phyloP scores from a whole-genome alignment of 331 rosid genomes.

The Dryas integrifolia region DNA sequence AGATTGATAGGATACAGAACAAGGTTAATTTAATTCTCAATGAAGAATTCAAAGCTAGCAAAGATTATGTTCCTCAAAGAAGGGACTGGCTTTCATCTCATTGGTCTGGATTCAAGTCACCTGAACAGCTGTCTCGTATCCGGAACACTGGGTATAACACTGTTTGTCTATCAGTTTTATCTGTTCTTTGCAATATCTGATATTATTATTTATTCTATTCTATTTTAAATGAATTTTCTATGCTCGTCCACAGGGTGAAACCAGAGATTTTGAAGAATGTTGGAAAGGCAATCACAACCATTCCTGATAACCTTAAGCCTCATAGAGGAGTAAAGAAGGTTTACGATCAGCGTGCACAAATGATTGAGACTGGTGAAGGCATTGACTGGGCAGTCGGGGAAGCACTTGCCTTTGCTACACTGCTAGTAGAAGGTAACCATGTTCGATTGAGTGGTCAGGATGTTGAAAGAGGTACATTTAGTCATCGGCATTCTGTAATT shows the following conservation, averaged over 20 bases:
- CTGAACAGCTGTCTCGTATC: slow-evolving; percentile 90
- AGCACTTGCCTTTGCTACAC: slow-evolving; percentile 93
- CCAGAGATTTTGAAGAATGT: slow-evolving; percentile 91
- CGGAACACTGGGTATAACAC: slow-evolving; percentile 80
- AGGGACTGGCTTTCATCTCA: slow-evolving; percentile 99
- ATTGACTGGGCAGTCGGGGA: slow-evolving; percentile 96
- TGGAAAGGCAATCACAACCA: slow-evolving; percentile 79
- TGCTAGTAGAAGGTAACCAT: slow-evolving; percentile 91
- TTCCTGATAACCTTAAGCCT: slow-evolving; percentile 81
- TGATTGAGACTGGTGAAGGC: slow-evolving; percentile 94
- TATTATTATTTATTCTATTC: not conserved
- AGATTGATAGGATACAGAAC: slow-evolving; percentile 57
- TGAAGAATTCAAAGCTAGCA: slow-evolving; percentile 87
- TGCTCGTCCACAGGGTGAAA: slow-evolving; percentile 58
- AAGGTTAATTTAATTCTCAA: slow-evolving; percentile 75
- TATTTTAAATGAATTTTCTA: slow-evolving; percentile 25
- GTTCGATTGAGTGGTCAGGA: slow-evolving; percentile 97
- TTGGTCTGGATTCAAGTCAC: slow-evolving; percentile 97
- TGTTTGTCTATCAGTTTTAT: slow-evolving; percentile 15
- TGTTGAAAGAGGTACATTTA: slow-evolving; percentile 97
- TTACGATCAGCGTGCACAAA: slow-evolving; percentile 78
- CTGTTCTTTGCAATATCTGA: slow-evolving; percentile 3
- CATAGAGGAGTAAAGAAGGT: slow-evolving; percentile 88
- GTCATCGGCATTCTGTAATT: slow-evolving; percentile 88
- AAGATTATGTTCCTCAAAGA: slow-evolving; percentile 82